phyloP scores from a whole-genome alignment of 192 early-diverging fungal species.

The Rhizoclosmatium sp. region DNA sequence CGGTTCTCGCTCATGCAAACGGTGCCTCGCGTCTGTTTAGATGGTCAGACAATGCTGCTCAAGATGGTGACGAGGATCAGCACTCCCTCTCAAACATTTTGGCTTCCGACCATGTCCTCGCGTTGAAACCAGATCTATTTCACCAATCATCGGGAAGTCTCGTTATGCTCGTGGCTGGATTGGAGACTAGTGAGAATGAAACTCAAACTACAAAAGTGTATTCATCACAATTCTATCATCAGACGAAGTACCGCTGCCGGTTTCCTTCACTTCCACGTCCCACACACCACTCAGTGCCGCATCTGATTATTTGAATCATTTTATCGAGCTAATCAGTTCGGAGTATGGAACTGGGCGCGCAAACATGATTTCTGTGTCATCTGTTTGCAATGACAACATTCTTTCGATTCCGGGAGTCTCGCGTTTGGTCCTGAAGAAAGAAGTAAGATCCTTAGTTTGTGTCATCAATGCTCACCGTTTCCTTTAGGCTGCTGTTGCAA shows the following conservation, averaged over 20 bases:
- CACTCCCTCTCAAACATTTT: neutral
- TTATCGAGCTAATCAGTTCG: conserved; percentile 21
- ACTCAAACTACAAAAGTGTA: neutral
- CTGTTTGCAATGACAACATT: neutral
- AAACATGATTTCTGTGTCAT: conserved; percentile 27
- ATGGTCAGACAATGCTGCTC: neutral
- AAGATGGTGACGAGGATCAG: neutral
- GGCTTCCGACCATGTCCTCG: neutral
- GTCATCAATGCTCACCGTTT: neutral
- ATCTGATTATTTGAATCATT: conserved; percentile 29
- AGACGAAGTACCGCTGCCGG: conserved; percentile 21
- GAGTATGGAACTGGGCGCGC: conserved; percentile 11
- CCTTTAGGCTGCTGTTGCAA: neutral
- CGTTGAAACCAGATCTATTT: neutral
- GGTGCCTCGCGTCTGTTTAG: conserved; percentile 21
- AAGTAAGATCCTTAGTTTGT: neutral
- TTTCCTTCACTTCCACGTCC: neutral
- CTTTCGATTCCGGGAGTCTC: conserved; percentile 19
- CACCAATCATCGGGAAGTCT: neutral
- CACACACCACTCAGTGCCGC: neutral
- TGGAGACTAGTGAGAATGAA: neutral
- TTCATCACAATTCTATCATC: neutral
- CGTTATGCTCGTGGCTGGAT: conserved; percentile 6
- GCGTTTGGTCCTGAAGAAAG: conserved; percentile 16
- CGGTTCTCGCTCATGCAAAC: conserved; percentile 20